Base-by-base conservation (phyloP, 202 grass and related monocot species). In the Elaeis oleifera region DNA sequence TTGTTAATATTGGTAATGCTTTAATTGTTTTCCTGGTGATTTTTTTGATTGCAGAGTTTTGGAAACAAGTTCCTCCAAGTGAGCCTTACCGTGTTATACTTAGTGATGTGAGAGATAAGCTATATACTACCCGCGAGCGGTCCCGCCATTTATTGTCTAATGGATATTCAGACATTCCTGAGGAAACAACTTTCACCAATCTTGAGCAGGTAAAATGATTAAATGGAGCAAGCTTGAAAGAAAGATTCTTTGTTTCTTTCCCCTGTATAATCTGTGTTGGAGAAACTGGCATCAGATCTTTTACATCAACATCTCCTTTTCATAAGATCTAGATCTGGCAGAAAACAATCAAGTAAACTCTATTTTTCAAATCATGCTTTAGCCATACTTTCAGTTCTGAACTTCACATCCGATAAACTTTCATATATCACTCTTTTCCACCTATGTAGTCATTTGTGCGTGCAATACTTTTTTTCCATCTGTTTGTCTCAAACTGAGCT, bases 31-130 rank as follows among this genome's bases (percentile, higher is more conserved):
- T 50, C 64, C 16, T 60, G 50, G 64, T 14, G 25, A 73, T 8
- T 56, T 24, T 6, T 31, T 49, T 63, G 16, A 56, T 61, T 72
- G 19, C 69, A 96, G 92, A 96, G 58, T 96, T 96, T 56, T 96
- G 92, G 92, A 96, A 96, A 74, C 80, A 89, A 67, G 87, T 96
- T 75, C 87, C 92, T 71, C 60, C 74, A 23, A 96, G 73, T 79
- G 87, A 89, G 71, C 92, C 92, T 18, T 96, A 96, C 18, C 79
- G 92, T 56, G 87, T 96, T 24, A 85, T 96, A 79, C 82, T 96
- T 25, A 60, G 92, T 60, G 84, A 89, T 72, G 79, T 96, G 23
- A 96, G 92, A 74, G 92, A 96, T 78, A 91, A 91, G 56, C 74
- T 96, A 59, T 96, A 96, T 67, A 77, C 75, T 60, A 96, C 81